These are phyloP conservation scores for Dryas integrifolia DNA, from an alignment of 331 rosid species.

Conservation along the genomic window DNA sequence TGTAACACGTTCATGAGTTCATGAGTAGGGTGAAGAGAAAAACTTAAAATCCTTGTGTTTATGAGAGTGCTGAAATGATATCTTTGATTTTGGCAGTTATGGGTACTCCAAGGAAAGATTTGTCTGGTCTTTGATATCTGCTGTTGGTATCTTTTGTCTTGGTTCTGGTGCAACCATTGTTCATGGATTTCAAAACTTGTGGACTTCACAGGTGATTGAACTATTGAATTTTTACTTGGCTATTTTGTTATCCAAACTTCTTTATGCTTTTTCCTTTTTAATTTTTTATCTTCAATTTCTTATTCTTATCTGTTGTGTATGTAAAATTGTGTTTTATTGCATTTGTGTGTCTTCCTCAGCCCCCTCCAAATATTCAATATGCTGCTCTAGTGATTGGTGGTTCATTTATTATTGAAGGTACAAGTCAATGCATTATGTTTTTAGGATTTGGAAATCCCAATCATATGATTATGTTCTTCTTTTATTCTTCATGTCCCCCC, in stretches of 20 bases:
- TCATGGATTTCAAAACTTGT: conserved; percentile 91
- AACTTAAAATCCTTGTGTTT: neutral
- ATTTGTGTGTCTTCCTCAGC: conserved; percentile 53
- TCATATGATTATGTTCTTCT: neutral
- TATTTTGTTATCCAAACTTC: conserved; percentile 13
- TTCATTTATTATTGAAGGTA: conserved; percentile 92
- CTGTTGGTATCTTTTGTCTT: conserved; percentile 96
- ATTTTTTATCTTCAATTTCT: neutral
- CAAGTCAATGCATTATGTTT: conserved; percentile 19
- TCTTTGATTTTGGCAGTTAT: conserved; percentile 55
- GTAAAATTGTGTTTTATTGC: conserved; percentile 23
- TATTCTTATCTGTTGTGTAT: conserved; percentile 10
- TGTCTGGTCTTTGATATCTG: conserved; percentile 99
- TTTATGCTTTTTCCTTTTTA: conserved; percentile 4
- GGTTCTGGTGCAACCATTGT: conserved; percentile 98
- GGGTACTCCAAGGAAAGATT: conserved; percentile 99
- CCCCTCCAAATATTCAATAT: conserved; percentile 71
- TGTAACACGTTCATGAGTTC: neutral
- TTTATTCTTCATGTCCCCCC: conserved; percentile 7
- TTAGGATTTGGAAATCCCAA: conserved; percentile 20
- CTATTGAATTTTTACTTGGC: conserved; percentile 8
- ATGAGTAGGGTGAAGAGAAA: neutral
- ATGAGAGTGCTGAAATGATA: conserved; percentile 6
- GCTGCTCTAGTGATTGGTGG: conserved; percentile 94
- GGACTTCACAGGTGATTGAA: conserved; percentile 69